Conservation (phyloP, 768 basidiomycete genomes). For the Mycena crocata region DNA sequence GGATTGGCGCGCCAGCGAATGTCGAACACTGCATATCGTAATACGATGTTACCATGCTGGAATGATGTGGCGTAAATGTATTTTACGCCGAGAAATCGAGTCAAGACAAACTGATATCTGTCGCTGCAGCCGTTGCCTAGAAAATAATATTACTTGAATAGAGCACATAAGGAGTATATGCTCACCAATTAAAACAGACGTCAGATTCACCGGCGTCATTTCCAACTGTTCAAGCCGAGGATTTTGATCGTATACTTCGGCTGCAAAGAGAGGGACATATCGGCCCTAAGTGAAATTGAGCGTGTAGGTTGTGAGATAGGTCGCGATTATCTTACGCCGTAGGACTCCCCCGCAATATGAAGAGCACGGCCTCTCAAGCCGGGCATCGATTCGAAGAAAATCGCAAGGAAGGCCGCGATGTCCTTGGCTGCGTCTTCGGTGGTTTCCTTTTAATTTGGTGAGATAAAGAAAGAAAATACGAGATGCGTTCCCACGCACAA, state of each 20-base stretch:
- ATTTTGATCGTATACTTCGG: slow-evolving; percentile 63
- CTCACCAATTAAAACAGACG: slow-evolving; percentile 61
- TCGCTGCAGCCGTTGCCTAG: slow-evolving; percentile 21
- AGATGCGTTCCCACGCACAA: too few relatives aligned
- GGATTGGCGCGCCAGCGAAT: slow-evolving; percentile 43
- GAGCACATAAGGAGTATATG: not conserved
- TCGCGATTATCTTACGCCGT: slow-evolving; percentile 54
- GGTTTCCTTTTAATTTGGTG: slow-evolving; percentile 50
- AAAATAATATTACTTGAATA: not conserved
- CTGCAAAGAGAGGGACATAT: slow-evolving; percentile 63
- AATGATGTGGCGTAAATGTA: slow-evolving; percentile 42
- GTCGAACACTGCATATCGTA: slow-evolving; percentile 60
- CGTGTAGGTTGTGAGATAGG: not conserved
- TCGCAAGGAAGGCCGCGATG: slow-evolving; percentile 64
- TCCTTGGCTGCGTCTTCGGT: slow-evolving; percentile 66
- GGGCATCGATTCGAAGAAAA: slow-evolving; percentile 67
- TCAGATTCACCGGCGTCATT: slow-evolving; percentile 60
- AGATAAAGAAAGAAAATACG: slow-evolving; percentile 44
- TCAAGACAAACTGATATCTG: slow-evolving; percentile 16
- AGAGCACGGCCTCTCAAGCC: slow-evolving; percentile 62
- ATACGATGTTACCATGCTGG: slow-evolving; percentile 50
- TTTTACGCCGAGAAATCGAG: slow-evolving; percentile 20
- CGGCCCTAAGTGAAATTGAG: slow-evolving; percentile 51
- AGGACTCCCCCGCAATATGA: slow-evolving; percentile 62
- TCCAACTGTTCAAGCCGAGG: slow-evolving; percentile 50